These are phyloP conservation scores for Cryptococcus sp. DNA, from an alignment of 1,284 basidiomycete genomes.

Conservation along the genomic window DNA sequence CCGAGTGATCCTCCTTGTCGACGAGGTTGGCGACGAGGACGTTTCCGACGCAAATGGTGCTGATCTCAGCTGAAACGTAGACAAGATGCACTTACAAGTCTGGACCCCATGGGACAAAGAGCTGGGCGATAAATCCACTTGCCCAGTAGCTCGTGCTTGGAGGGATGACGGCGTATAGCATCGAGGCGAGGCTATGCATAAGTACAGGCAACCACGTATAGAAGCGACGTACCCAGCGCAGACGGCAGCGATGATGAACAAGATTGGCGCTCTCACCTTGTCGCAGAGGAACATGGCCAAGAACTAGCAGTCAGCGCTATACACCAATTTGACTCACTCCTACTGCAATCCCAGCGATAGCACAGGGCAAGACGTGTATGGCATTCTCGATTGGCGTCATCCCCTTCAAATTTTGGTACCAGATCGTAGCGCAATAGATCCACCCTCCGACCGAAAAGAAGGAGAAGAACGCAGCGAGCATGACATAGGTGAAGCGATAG, in stretches of 20 bases:
- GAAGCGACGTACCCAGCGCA: slow-evolving; percentile 9
- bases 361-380: slow-evolving; percentile 23
- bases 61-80: not conserved
- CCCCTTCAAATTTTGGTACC: slow-evolving; percentile 25
- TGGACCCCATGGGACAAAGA: slow-evolving; percentile 28
- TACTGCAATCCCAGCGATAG: slow-evolving; percentile 27
- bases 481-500: slow-evolving; percentile 8
- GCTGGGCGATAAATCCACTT: slow-evolving; percentile 23
- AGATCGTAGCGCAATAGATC: slow-evolving; percentile 22
- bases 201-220: slow-evolving; percentile 1
- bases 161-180: slow-evolving; percentile 29
- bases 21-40: slow-evolving; percentile 32
- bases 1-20: slow-evolving; percentile 27
- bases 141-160: slow-evolving; percentile 28
- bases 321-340: not conserved
- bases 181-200: slow-evolving; percentile 14
- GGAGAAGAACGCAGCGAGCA: slow-evolving; percentile 9
- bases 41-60: slow-evolving; percentile 27
- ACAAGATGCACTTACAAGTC: slow-evolving; percentile 16
- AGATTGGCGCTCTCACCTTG: slow-evolving; percentile 21
- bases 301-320: not conserved
- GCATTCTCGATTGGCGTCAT: slow-evolving; percentile 20
- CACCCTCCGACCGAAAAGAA: not conserved
- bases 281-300: slow-evolving; percentile 13
- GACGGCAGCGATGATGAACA: slow-evolving; percentile 24